Base-by-base conservation (phyloP, 352 stramenopile species). In the Pythium sp. region DNA sequence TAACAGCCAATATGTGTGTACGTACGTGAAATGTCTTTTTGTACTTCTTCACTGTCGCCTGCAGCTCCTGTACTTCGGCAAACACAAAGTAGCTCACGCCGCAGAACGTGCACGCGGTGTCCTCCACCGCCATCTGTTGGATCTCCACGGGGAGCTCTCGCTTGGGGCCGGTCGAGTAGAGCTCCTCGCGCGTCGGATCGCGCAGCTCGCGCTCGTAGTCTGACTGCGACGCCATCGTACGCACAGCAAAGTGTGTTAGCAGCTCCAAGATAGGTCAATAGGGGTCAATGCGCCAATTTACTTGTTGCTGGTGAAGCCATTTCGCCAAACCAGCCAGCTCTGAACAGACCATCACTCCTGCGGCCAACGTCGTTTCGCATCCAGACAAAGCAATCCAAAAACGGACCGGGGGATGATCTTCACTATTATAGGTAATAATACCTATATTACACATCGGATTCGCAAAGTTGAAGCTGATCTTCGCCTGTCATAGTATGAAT, bases 61-160 rank as follows among this genome's bases (percentile, higher is more conserved):
- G 82, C n/a, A 93, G 73, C 32, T 86, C 72, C 60, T 93, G 84
- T 56, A 95, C 84, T 64, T 95, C 87, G 32, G 84, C 82, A 70
- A 95, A 93, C 8, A 94, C 82, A 63, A 95, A 95, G 59, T 93
- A 95, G 69, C 86, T 93, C 36, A 95, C 87, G 6, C 87, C 86
- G 68, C 86, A 95, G 67, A 93, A 93, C 8, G 82, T 93, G 70
- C 86, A 95, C 1, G 86, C 87, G 5, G 87, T 95, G 64, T 95
- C 87, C 53, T 90, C 86, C 0, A 67, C 64, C 28, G 72, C 28
- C 65, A 95, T 76, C 70, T 89, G 60, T 65, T 93, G 86, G 62
- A 95, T 92, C 55, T 85, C 83, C 41, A 69, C 62, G 0, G 86
- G 86, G 15, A 95, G 72, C 56, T 78, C 77, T 57, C 86, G 81